Percentiles rank a stretch among this genome's conserved stretches.
These are phyloP conservation scores for Clathrus columnatus DNA, from an alignment of 768 basidiomycete species.

Conservation along the genomic window DNA sequence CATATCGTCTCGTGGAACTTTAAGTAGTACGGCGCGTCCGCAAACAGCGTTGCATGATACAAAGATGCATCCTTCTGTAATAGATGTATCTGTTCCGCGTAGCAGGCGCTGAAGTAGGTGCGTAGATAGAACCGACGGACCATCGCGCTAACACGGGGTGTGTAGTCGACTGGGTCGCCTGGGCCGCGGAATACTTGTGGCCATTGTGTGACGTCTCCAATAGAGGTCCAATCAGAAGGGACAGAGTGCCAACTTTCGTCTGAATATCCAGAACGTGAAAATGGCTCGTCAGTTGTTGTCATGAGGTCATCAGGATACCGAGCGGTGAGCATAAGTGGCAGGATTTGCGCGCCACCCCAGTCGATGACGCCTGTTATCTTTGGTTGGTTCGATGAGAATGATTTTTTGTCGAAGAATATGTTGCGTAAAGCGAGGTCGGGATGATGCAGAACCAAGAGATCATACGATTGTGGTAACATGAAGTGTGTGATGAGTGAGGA, in stretches of 20 bases:
- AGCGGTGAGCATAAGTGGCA: constrained; percentile 11
- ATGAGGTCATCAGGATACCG: constrained; percentile 6
- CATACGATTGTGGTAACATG: background rate
- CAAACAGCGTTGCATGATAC: constrained; percentile 1
- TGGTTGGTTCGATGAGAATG: background rate
- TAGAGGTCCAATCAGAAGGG: constrained; percentile 9
- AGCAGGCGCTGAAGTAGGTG: constrained; percentile 5
- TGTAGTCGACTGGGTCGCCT: background rate
- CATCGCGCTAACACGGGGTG: constrained; percentile 1
- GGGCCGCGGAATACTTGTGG: background rate
- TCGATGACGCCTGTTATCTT: constrained; percentile 9
- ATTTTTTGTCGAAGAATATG: constrained; percentile 3
- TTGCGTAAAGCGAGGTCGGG: constrained; percentile 10
- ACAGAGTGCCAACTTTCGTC: constrained; percentile 6
- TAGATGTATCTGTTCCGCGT: background rate
- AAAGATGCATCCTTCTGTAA: background rate
- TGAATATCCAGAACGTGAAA: background rate
- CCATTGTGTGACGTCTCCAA: background rate
- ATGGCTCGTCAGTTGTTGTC: constrained; percentile 5
- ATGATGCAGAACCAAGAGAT: constrained; percentile 6
- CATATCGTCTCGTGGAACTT: constrained; percentile 4
- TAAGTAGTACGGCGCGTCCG: constrained; percentile 3
- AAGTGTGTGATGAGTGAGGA: constrained; percentile 8
- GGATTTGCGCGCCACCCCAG: constrained; percentile 7
- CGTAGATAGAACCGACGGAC: constrained; percentile 7